Conservation (phyloP, 768 basidiomycete species). For the Termitomyces bulborhizus region DNA sequence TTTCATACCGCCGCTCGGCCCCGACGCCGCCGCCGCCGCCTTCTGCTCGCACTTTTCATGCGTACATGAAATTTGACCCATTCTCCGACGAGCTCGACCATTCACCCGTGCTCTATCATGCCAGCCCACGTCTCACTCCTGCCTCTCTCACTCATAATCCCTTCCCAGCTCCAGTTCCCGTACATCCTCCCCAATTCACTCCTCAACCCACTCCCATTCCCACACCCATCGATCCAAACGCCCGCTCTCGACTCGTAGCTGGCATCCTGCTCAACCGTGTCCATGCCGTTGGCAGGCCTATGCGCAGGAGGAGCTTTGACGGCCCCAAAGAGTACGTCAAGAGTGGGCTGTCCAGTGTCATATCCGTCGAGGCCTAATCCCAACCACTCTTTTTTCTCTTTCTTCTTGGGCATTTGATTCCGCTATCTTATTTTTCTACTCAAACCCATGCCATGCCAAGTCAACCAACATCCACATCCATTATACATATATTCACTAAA, state of each 20-base stretch:
- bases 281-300: conserved; percentile 44
- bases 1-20: conserved; percentile 3
- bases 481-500: too few species aligned
- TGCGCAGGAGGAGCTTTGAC: conserved; percentile 33
- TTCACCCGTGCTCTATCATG: neutral
- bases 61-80: conserved; percentile 15
- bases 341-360: conserved; percentile 45
- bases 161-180: neutral
- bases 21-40: conserved; percentile 1
- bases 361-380: conserved; percentile 34
- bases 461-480: neutral
- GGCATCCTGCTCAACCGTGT: conserved; percentile 52
- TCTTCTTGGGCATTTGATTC: neutral
- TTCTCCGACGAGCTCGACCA: conserved; percentile 12
- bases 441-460: neutral
- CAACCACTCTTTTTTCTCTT: neutral
- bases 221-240: conserved; percentile 14
- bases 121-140: neutral
- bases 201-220: neutral
- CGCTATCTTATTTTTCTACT: neutral
- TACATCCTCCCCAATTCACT: neutral
- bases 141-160: neutral
- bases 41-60: conserved; percentile 7
- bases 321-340: conserved; percentile 39
- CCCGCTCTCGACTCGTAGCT: conserved; percentile 47